phyloP scores from a whole-genome alignment of 805 yeast genomes.

The Candida insectalens region DNA sequence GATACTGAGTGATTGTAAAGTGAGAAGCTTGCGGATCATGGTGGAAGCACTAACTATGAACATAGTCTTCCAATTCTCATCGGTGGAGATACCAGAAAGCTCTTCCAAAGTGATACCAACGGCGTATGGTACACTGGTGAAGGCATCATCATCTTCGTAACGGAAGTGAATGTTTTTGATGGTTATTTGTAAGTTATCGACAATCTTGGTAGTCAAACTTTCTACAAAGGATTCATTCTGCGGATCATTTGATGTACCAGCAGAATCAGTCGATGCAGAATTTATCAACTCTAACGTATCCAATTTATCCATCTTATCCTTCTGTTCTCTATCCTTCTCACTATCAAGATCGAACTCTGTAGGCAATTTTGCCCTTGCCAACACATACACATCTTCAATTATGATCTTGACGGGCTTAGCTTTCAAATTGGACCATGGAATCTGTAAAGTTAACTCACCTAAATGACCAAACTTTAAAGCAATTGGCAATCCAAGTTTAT shows the following conservation, averaged over 20 bases:
- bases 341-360: constrained; percentile 46
- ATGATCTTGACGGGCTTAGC: constrained; percentile 84
- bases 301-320: constrained; percentile 57
- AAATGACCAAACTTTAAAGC: constrained; percentile 84
- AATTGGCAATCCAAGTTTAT: constrained; percentile 74
- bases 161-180: constrained; percentile 86
- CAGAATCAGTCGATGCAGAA: constrained; percentile 22
- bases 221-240: constrained; percentile 80
- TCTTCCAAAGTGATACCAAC: constrained; percentile 79
- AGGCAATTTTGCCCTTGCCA: constrained; percentile 66
- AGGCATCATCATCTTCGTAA: constrained; percentile 71
- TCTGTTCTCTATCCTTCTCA: constrained; percentile 48
- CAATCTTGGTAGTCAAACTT: constrained; percentile 76
- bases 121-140: constrained; percentile 69
- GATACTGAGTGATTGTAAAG: constrained; percentile 62
- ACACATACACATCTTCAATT: constrained; percentile 76
- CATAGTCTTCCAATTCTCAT: constrained; percentile 74
- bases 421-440: constrained; percentile 94
- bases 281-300: constrained; percentile 53
- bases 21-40: constrained; percentile 67
- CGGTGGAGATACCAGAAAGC: constrained; percentile 85
- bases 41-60: constrained; percentile 65
- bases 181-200: constrained; percentile 86
- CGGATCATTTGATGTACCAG: constrained; percentile 29
- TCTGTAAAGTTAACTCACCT: constrained; percentile 81